phyloP scores from a whole-genome alignment of 257 asterid species.

The Solanum chaucha region DNA sequence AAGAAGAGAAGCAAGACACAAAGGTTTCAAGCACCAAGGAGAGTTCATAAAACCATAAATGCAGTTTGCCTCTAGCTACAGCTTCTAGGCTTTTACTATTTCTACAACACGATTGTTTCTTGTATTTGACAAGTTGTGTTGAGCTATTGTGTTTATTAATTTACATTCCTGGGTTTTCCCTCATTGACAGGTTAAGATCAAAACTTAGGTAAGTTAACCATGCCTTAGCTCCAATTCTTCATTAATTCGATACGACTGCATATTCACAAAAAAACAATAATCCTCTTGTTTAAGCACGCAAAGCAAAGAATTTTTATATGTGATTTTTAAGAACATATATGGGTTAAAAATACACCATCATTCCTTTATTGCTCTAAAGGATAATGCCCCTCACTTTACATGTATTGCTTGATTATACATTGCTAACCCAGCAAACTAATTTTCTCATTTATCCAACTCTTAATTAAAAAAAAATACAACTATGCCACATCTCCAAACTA shows the following conservation, averaged over 20 bases:
- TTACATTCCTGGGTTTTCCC: not conserved
- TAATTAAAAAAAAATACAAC: not conserved
- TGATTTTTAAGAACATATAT: not conserved
- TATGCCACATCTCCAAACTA: not conserved
- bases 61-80: not conserved
- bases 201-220: not conserved
- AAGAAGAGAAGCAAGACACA: constrained; percentile 40
- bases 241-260: not conserved
- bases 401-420: not conserved
- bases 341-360: not conserved
- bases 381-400: not conserved
- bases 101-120: not conserved
- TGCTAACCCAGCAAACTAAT: not conserved
- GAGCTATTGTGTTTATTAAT: not conserved
- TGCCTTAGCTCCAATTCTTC: not conserved
- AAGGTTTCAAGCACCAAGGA: constrained; percentile 40
- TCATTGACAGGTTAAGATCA: not conserved
- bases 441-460: not conserved
- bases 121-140: constrained; percentile 2
- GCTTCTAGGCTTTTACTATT: not conserved
- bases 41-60: constrained; percentile 16
- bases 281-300: not conserved
- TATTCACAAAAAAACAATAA: not conserved
- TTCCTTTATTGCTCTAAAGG: not conserved
- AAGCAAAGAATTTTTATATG: not conserved